Conservation (phyloP, 805 yeast genomes). For the Wilhelminamyces savonicus region DNA sequence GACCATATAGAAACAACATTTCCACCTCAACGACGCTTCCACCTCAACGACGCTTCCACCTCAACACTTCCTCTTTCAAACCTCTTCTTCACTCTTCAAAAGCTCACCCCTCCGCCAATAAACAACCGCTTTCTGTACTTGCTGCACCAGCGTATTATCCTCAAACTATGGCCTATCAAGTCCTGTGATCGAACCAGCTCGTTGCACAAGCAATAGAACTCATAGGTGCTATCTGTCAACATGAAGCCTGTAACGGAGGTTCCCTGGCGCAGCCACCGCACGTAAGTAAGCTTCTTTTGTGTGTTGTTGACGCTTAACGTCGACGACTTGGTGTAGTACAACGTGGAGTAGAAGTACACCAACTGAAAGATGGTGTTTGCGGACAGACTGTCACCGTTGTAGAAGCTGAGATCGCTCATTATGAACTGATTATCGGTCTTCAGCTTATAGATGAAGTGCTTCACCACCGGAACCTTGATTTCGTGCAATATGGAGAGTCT, state of each 20-base stretch:
- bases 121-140: constrained; percentile 66
- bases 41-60: too few relatives aligned
- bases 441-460: constrained; percentile 79
- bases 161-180: constrained; percentile 55
- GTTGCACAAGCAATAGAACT: constrained; percentile 32
- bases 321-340: constrained; percentile 21
- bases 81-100: too few relatives aligned
- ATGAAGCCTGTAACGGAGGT: constrained; percentile 28
- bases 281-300: constrained; percentile 40
- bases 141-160: constrained; percentile 70
- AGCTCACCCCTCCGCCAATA: too few relatives aligned
- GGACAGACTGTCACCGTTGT: constrained; percentile 13
- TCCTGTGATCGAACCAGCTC: constrained; percentile 49
- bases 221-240: constrained; percentile 27
- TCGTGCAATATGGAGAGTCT: constrained; percentile 16
- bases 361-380: constrained; percentile 29
- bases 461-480: constrained; percentile 36
- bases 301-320: constrained; percentile 13
- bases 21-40: too few relatives aligned
- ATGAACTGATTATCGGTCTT: constrained; percentile 62
- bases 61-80: too few relatives aligned
- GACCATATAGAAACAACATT: too few relatives aligned
- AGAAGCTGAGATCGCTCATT: constrained; percentile 28
- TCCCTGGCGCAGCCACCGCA: constrained; percentile 27
- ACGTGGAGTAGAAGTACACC: constrained; percentile 26